Percentiles rank a stretch among this genome's conserved stretches.
phyloP scores from a whole-genome alignment of 495 filamentous ascomycete genomes.

The Aspergillus asperescens region DNA sequence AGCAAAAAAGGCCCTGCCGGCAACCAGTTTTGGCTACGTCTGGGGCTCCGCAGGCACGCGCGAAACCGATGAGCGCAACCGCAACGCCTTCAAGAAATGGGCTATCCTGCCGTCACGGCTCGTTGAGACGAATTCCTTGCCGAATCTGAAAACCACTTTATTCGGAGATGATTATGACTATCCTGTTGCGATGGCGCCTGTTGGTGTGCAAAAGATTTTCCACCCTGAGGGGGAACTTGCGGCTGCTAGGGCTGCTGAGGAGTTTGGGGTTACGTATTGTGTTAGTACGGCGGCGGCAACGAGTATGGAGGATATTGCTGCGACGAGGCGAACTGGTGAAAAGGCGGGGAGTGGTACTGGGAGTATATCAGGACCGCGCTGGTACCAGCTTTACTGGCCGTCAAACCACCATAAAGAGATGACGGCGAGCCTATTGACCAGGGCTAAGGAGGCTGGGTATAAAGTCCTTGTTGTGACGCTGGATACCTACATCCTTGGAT shows the following conservation, averaged over 20 bases:
- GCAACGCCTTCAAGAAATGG: slow-evolving; percentile 38
- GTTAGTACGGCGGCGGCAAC: slow-evolving; percentile 43
- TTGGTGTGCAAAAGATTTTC: slow-evolving; percentile 51
- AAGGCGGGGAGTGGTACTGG: too few species aligned
- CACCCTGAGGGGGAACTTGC: slow-evolving; percentile 43
- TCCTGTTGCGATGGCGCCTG: slow-evolving; percentile 48
- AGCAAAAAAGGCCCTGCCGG: slow-evolving; percentile 27
- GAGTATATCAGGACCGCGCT: slow-evolving; percentile 37
- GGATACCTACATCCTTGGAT: slow-evolving; percentile 54
- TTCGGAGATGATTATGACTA: slow-evolving; percentile 24
- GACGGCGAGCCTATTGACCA: slow-evolving; percentile 45
- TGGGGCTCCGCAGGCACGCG: slow-evolving; percentile 33
- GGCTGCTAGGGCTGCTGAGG: slow-evolving; percentile 36
- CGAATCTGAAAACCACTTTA: slow-evolving; percentile 12
- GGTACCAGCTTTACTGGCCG: slow-evolving; percentile 64
- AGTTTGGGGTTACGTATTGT: slow-evolving; percentile 45
- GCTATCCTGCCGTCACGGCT: slow-evolving; percentile 31
- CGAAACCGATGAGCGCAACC: slow-evolving; percentile 36
- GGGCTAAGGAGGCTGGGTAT: slow-evolving; percentile 51
- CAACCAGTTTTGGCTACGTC: slow-evolving; percentile 34
- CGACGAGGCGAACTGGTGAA: slow-evolving; percentile 31
- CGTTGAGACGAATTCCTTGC: slow-evolving; percentile 15
- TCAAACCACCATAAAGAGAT: slow-evolving; percentile 40
- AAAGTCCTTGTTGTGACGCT: slow-evolving; percentile 56
- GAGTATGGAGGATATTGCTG: slow-evolving; percentile 42